Evolutionary conservation across 108 stramenopile species (phyloP).

Genomic region (Nitzschia sp.): DNA sequence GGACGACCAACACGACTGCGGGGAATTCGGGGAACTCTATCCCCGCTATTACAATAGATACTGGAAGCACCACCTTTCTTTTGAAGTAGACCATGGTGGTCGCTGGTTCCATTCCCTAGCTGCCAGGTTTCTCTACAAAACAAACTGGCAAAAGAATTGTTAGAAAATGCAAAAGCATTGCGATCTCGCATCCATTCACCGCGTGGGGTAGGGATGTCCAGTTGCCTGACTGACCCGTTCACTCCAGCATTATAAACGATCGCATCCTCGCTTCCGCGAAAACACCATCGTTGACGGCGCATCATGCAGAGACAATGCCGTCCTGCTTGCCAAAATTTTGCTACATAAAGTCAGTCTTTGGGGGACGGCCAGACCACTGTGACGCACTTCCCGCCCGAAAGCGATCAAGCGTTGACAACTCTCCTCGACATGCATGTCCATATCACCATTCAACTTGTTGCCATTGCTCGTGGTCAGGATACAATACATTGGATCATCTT

Average conservation of each 20-base stretch:
- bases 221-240: conserved; percentile 47
- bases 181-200: conserved; percentile 47
- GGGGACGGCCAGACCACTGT: neutral
- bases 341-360: conserved; percentile 4
- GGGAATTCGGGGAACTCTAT: too few relatives aligned
- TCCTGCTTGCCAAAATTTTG: neutral
- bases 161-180: conserved; percentile 41
- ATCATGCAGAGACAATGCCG: conserved; percentile 44
- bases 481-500: too few relatives aligned
- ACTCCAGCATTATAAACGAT: conserved; percentile 30
- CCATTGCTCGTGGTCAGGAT: too few relatives aligned
- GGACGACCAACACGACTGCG: too few relatives aligned
- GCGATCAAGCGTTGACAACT: neutral
- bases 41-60: too few relatives aligned
- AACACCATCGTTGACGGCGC: conserved; percentile 13
- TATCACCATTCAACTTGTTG: too few relatives aligned
- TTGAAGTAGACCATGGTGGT: too few relatives aligned
- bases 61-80: too few relatives aligned
- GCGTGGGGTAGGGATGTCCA: conserved; percentile 43
- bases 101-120: too few relatives aligned
- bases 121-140: too few relatives aligned
- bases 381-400: neutral
- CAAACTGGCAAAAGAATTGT: too few relatives aligned
- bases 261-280: conserved; percentile 5
- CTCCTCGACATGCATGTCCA: neutral